Conservation (phyloP, 2,329 filamentous ascomycete genomes). For the Botrytis byssoidea region DNA sequence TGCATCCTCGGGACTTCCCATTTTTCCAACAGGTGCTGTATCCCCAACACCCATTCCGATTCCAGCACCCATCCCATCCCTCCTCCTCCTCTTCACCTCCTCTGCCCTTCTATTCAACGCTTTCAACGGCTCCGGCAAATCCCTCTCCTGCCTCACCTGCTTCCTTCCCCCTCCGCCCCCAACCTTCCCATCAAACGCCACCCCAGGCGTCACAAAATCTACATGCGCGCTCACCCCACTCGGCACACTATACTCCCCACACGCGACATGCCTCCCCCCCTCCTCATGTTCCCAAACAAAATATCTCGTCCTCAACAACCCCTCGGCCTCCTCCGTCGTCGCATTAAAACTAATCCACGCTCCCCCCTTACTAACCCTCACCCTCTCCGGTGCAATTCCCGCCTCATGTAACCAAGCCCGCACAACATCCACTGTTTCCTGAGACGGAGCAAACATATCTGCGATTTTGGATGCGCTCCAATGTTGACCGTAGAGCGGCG, state of each 20-base stretch:
- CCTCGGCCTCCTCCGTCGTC: neutral
- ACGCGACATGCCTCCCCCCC: neutral
- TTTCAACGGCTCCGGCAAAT: neutral
- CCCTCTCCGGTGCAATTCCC: neutral
- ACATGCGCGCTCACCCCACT: neutral
- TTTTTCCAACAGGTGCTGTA: neutral
- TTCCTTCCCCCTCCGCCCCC: neutral
- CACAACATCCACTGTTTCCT: neutral
- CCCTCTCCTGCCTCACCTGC: neutral
- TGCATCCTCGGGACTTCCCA: neutral
- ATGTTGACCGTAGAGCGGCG: neutral
- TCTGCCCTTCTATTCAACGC: neutral
- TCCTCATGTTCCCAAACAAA: neutral
- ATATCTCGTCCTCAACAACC: neutral
- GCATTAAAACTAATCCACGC: neutral
- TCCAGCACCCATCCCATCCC: neutral
- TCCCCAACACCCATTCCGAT: neutral
- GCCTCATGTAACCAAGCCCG: neutral
- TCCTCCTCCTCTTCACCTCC: neutral
- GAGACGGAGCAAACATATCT: neutral
- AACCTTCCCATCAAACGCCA: neutral
- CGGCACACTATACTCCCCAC: neutral
- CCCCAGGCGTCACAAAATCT: neutral
- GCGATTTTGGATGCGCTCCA: neutral
- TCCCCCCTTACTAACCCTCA: neutral